These are phyloP conservation scores for Herpetomonas tarakana DNA, from an alignment of 208 protist species.

Conservation along the genomic window DNA sequence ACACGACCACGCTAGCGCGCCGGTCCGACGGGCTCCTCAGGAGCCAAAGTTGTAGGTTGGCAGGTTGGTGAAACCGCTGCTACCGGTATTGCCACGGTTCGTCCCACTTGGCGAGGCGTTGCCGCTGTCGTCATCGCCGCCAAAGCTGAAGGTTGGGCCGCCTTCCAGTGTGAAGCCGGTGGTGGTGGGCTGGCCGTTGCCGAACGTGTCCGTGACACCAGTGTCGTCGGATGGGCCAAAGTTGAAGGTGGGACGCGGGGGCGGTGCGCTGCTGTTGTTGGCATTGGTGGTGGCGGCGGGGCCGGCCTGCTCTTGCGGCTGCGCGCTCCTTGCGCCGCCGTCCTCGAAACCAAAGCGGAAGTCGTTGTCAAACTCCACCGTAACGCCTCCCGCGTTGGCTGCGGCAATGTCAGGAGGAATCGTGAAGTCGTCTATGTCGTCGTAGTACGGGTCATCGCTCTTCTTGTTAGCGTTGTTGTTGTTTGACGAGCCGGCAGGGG, in stretches of 20 bases:
- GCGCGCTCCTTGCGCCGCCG: neutral
- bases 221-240: conserved; percentile 39
- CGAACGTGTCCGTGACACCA: neutral
- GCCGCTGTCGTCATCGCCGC: conserved; percentile 7
- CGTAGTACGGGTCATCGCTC: conserved; percentile 63
- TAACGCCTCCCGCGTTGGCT: conserved; percentile 4
- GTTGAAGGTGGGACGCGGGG: conserved; percentile 49
- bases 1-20: too few relatives aligned
- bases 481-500: neutral
- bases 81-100: conserved; percentile 1
- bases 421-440: conserved; percentile 74
- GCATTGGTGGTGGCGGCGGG: conserved; percentile 1
- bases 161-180: neutral
- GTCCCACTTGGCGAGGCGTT: neutral
- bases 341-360: conserved; percentile 28
- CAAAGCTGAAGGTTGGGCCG: conserved; percentile 9
- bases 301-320: neutral
- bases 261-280: conserved; percentile 1
- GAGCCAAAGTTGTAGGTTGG: conserved; percentile 74
- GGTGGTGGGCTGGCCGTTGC: neutral
- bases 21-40: too few relatives aligned
- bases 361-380: conserved; percentile 33
- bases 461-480: conserved; percentile 16
- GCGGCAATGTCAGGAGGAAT: conserved; percentile 13
- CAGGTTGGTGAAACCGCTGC: conserved; percentile 23